Conservation (phyloP, 176 grass and related monocot species). For the Dendrocalamus sinicus region DNA sequence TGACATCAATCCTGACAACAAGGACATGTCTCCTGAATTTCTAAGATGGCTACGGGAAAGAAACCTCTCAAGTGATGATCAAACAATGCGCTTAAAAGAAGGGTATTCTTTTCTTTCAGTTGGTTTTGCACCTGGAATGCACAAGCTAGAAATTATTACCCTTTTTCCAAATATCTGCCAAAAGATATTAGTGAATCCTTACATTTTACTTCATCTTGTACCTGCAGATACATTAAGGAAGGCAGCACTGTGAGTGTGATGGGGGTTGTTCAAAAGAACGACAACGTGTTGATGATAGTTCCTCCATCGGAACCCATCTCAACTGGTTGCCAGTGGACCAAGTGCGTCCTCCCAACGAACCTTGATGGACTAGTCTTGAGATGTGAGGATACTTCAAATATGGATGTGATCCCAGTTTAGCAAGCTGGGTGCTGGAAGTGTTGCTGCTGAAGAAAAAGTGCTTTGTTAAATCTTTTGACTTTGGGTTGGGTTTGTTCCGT, state of each 20-base stretch:
- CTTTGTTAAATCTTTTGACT: conserved; percentile 56
- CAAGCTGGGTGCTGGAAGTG: conserved; percentile 29
- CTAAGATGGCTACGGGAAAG: conserved; percentile 82
- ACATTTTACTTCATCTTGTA: conserved; percentile 18
- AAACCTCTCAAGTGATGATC: conserved; percentile 84
- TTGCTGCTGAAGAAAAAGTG: conserved; percentile 35
- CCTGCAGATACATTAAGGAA: conserved; percentile 91
- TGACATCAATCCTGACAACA: conserved; percentile 88
- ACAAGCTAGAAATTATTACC: conserved; percentile 22
- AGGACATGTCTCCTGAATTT: conserved; percentile 90
- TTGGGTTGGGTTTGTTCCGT: conserved; percentile 54
- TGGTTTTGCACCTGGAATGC: conserved; percentile 24
- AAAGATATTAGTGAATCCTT: conserved; percentile 3
- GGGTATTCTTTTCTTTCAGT: conserved; percentile 60
- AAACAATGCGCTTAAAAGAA: conserved; percentile 96
- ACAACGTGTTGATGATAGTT: conserved; percentile 91
- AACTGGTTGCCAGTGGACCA: conserved; percentile 78
- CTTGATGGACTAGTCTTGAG: conserved; percentile 85
- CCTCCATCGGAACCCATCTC: conserved; percentile 78
- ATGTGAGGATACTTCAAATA: conserved; percentile 91
- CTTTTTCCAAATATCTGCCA: background rate
- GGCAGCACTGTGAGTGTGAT: conserved; percentile 98
- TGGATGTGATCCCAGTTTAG: conserved; percentile 89
- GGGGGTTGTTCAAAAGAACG: conserved; percentile 92
- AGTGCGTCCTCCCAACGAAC: conserved; percentile 71